A percentile compares a stretch with the other conserved stretches of the same genome.
Conservation (phyloP, 805 yeast species). For the Metschnikowia shivogae region DNA sequence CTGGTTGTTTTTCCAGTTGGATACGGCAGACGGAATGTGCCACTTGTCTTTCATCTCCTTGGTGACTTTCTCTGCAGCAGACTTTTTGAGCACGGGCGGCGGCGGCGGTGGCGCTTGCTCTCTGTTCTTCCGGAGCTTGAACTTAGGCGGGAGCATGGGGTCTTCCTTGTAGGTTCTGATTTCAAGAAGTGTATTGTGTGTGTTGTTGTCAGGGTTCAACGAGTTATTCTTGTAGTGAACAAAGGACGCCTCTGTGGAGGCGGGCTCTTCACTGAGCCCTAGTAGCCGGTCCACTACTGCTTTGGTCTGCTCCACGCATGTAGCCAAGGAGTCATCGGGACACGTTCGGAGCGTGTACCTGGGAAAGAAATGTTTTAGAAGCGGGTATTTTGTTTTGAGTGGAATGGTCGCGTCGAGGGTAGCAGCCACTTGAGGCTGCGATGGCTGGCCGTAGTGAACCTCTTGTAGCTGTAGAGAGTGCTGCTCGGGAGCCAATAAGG, state of each 20-base stretch:
- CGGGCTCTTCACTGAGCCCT: slow-evolving; percentile 26
- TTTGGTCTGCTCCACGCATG: slow-evolving; percentile 53
- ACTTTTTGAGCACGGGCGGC: slow-evolving; percentile 62
- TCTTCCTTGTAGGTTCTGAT: slow-evolving; percentile 68
- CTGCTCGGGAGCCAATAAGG: slow-evolving; percentile 29
- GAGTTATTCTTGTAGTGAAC: slow-evolving; percentile 20
- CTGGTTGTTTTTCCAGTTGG: slow-evolving; percentile 93
- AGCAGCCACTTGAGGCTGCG: slow-evolving; percentile 7
- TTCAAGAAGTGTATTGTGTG: slow-evolving; percentile 46
- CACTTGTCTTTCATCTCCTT: slow-evolving; percentile 74
- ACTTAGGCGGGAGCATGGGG: slow-evolving; percentile 82
- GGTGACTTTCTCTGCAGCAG: slow-evolving; percentile 47
- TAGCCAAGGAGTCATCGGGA: slow-evolving; percentile 42
- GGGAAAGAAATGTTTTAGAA: slow-evolving; percentile 39
- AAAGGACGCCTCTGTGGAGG: slow-evolving; percentile 14
- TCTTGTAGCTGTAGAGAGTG: slow-evolving; percentile 56
- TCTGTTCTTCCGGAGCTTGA: slow-evolving; percentile 69
- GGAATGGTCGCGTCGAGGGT: slow-evolving; percentile 53
- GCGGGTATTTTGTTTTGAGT: slow-evolving; percentile 40
- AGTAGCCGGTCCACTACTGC: slow-evolving; percentile 51
- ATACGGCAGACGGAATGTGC: slow-evolving; percentile 86
- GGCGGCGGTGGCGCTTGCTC: slow-evolving; percentile 57
- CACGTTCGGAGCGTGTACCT: slow-evolving; percentile 34
- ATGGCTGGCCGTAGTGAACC: slow-evolving; percentile 39
- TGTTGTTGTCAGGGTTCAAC: slow-evolving; percentile 7